Evolutionary conservation across 2,329 filamentous ascomycete species (phyloP), one percentile per base, ranked within the genome.

Genomic region (Fusarium clavum): DNA sequence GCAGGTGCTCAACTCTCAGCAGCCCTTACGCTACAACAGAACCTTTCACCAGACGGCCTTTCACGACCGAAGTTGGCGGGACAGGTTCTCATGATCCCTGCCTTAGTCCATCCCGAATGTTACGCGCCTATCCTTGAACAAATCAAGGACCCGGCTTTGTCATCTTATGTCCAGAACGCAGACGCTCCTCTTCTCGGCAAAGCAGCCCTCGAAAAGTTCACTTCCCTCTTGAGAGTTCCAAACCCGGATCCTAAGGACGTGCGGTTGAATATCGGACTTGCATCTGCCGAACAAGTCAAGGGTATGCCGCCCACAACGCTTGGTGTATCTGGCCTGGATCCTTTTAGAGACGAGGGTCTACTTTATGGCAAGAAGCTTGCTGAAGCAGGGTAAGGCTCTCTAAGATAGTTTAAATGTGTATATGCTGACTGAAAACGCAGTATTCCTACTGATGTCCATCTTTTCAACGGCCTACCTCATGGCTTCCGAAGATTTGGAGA

Each of bases 391-490:
- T 20, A 20, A 20, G 20, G 20, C 20, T 20, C 20, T 20, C 20
- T 20, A 20, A 20, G 20, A 20, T 20, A 20, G 20, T 20, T 20
- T 20, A 20, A 20, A 20, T 20, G 20, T 20, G 20, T 20, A 20
- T 20, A 20, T 22, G 8, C 57, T 59, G 2, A 52, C 14, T 13
- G 20, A 0, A 2, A 1, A 9, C 20, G 4, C 1, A 85, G 83
- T 1, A 83, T 87, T 1, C 81, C 85, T 0, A 86, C 85, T 0
- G 76, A 85, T 53, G 75, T 84, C 0, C 78, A 81, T 55, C 65
- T 88, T 1, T 88, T 87, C 69, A 81, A 78, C 29, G 86, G 86
- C 0, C 75, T 88, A 0, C 87, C 87, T 1, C 87, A 89, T 74
- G 83, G 83, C 0, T 87, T 87, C 49, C 61, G 78, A 2, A 67